Conservation (phyloP, 2,329 filamentous ascomycete genomes). For the Colletotrichum orbiculare region DNA sequence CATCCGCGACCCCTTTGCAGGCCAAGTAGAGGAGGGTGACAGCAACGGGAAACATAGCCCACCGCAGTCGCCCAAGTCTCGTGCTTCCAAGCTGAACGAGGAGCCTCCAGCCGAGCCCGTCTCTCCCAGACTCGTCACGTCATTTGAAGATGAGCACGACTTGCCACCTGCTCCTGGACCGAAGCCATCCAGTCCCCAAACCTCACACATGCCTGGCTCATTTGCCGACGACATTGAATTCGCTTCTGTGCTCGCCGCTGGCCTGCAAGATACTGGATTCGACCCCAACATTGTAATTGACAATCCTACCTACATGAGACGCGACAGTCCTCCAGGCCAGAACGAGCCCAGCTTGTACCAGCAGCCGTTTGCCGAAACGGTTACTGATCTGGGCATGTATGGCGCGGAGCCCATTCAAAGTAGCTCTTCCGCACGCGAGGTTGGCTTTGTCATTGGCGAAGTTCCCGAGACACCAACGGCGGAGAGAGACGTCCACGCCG, state of each 20-base stretch:
- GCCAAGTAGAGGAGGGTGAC: conserved; percentile 33
- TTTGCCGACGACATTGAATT: conserved; percentile 78
- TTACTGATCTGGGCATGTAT: conserved; percentile 52
- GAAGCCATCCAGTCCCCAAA: conserved; percentile 62
- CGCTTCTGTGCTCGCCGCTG: conserved; percentile 75
- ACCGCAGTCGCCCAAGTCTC: conserved; percentile 38
- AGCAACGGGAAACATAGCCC: conserved; percentile 18
- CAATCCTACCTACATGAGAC: conserved; percentile 70
- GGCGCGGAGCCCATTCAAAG: conserved; percentile 46
- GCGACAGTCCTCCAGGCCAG: conserved; percentile 72
- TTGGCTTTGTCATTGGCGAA: conserved; percentile 61
- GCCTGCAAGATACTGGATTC: conserved; percentile 75
- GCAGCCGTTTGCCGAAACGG: conserved; percentile 61
- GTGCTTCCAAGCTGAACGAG: conserved; percentile 28
- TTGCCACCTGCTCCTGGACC: conserved; percentile 66
- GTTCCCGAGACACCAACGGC: conserved; percentile 51
- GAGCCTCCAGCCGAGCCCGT: not conserved
- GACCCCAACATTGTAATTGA: conserved; percentile 77
- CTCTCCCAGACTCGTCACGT: conserved; percentile 34
- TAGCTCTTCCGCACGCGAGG: conserved; percentile 43
- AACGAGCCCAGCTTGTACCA: conserved; percentile 62
- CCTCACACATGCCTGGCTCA: conserved; percentile 68
- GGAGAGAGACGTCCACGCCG: conserved; percentile 10
- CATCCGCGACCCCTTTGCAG: conserved; percentile 33
- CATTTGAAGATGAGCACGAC: conserved; percentile 53